Evolutionary conservation across 2,329 filamentous ascomycete species (phyloP).

Genomic region (Dothiorella sarmentorum): DNA sequence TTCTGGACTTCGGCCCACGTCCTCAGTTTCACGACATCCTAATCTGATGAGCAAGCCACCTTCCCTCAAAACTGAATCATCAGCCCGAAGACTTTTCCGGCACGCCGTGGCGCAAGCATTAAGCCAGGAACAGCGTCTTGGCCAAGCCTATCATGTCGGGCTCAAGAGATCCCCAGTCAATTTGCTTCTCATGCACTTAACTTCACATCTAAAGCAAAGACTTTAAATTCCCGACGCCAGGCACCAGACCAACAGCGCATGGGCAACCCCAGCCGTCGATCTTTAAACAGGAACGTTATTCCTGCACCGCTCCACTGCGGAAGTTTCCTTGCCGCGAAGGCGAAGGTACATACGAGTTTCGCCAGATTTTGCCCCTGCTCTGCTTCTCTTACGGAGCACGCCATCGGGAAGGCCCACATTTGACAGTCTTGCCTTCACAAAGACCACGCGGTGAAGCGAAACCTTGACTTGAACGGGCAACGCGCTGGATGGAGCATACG

Average conservation of each 20-base stretch:
- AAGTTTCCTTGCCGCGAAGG: background rate
- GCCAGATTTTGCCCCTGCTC: background rate
- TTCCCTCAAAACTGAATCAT: background rate
- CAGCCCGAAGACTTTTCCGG: background rate
- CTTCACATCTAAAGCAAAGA: too few relatives aligned
- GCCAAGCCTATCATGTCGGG: background rate
- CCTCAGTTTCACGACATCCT: too few relatives aligned
- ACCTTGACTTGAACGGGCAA: background rate
- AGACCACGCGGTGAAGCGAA: constrained; percentile 1
- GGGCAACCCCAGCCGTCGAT: background rate
- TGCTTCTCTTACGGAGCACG: background rate
- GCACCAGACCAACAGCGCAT: too few relatives aligned
- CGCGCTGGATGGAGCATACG: background rate
- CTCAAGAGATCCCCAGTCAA: too few relatives aligned
- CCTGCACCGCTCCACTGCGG: background rate
- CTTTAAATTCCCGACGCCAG: too few relatives aligned
- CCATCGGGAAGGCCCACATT: constrained; percentile 5
- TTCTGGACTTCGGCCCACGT: background rate
- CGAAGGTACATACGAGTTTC: background rate
- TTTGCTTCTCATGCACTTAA: too few relatives aligned
- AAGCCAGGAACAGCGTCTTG: background rate
- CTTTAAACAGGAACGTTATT: background rate
- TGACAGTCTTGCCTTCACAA: background rate
- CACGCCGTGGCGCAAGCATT: background rate
- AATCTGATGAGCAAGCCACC: background rate